Conservation (phyloP, 169 alveolate genomes). For the Plasmodium inui region DNA sequence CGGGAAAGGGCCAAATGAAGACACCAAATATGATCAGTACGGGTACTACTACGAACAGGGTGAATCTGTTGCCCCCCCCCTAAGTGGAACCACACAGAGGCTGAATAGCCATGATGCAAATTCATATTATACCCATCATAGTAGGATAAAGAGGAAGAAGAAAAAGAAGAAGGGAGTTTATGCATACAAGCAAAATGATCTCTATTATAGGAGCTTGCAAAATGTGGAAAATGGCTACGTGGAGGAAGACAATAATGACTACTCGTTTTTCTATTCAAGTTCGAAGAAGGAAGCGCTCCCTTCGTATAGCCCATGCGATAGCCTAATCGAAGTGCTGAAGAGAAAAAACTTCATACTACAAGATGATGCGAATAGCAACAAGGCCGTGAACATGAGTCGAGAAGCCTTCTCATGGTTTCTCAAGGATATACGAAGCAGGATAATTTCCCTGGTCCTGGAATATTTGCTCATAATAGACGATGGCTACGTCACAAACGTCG, state of each 20-base stretch:
- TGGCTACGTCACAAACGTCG: conserved; percentile 78
- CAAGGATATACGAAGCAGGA: conserved; percentile 85
- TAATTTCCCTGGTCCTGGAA: conserved; percentile 83
- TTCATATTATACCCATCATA: conserved; percentile 5
- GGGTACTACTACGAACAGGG: not conserved
- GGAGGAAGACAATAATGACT: conserved; percentile 64
- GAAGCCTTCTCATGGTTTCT: conserved; percentile 89
- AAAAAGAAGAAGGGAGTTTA: conserved; percentile 52
- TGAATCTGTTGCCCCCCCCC: not conserved
- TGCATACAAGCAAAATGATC: conserved; percentile 70
- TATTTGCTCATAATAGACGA: conserved; percentile 78
- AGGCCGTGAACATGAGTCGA: conserved; percentile 81
- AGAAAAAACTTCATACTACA: conserved; percentile 51
- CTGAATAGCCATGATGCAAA: not conserved
- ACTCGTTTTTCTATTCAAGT: conserved; percentile 40
- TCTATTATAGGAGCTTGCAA: conserved; percentile 51
- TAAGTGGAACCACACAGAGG: not conserved
- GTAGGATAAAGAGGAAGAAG: not conserved
- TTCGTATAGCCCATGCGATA: conserved; percentile 18
- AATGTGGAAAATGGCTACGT: conserved; percentile 48
- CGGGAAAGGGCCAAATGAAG: not conserved
- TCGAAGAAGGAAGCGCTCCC: conserved; percentile 14
- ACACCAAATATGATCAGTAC: not conserved
- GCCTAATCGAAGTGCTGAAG: conserved; percentile 57
- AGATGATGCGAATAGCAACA: conserved; percentile 62